Evolutionary conservation across 345 rosid genomes (phyloP).

Genomic region (Carallia pectinifolia): DNA sequence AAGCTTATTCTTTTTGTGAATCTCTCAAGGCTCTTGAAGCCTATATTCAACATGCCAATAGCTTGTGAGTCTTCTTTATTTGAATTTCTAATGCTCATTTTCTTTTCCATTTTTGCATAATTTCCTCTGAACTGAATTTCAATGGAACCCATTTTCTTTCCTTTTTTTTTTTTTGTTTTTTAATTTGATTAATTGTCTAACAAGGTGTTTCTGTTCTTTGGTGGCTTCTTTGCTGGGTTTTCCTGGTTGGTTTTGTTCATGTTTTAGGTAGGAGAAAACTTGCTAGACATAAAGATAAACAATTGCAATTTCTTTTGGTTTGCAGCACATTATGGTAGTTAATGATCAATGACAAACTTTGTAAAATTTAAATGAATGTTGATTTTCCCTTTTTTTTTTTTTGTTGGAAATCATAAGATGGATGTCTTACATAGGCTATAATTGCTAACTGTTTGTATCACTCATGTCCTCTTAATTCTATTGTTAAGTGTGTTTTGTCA

Average conservation of each 20-base stretch:
- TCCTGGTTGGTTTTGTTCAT: constrained; percentile 1
- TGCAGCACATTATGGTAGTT: no score
- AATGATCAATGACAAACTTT: constrained; percentile 7
- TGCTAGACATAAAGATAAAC: background rate
- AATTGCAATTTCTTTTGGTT: no score
- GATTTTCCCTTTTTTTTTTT: no score
- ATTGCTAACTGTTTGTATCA: background rate
- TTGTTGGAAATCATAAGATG: no score
- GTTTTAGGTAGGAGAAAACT: background rate
- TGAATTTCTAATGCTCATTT: background rate
- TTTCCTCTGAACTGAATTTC: constrained; percentile 5
- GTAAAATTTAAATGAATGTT: constrained; percentile 3
- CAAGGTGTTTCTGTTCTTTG: constrained; percentile 4
- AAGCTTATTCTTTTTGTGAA: constrained; percentile 45
- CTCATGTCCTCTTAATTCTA: no score
- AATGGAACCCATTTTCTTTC: constrained; percentile 6
- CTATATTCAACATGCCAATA: constrained; percentile 62
- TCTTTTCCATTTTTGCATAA: background rate
- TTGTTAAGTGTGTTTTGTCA: no score
- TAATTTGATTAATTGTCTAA: background rate
- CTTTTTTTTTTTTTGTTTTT: background rate
- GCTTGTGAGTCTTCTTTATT: constrained; percentile 35
- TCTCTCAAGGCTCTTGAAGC: constrained; percentile 62
- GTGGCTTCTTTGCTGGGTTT: constrained; percentile 9
- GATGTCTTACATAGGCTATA: no score